Evolutionary conservation across 2,329 filamentous ascomycete species (phyloP), one percentile per base, ranked within the genome.

Genomic region (Drechslerella dactyloides): DNA sequence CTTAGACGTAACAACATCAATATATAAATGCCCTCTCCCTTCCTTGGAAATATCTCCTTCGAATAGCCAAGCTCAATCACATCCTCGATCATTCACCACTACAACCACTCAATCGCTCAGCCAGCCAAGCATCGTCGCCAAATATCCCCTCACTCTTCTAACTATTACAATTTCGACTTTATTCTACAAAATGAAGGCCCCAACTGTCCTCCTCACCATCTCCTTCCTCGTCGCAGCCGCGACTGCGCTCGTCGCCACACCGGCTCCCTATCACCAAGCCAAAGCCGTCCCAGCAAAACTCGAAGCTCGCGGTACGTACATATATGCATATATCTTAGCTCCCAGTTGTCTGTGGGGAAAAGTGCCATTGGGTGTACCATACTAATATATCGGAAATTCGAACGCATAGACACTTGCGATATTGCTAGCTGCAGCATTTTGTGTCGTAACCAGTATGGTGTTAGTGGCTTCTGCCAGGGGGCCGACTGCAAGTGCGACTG

Each of bases 281-380:
- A 55, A 86, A 82, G 69, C 86, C 82, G 82, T 82, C 84, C 46
- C 78, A 77, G 85, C 85, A 87, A 60, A 80, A 78, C 1, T 81
- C 80, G 6, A 86, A 81, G 0, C 74, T 74, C 0, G 77, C 77
- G 53, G 78, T 79, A 15, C 11, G 1, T 76, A 80, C 8, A 33
- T 8, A 33, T n/a, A n/a, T n/a, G n/a, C n/a, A n/a, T n/a, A n/a
- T n/a, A n/a, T n/a, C n/a, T n/a, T n/a, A n/a, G n/a, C n/a, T n/a
- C n/a, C n/a, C n/a, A n/a, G n/a, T n/a, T n/a, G n/a, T n/a, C n/a
- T n/a, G n/a, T n/a, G n/a, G n/a, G n/a, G n/a, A n/a, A n/a, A n/a
- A n/a, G n/a, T n/a, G n/a, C n/a, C n/a, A n/a, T n/a, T n/a, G n/a
- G n/a, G n/a, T n/a, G n/a, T n/a, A n/a, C n/a, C n/a, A n/a, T n/a